A percentile compares a stretch with the other conserved stretches of the same genome.
Conservation (phyloP, 2,329 filamentous ascomycete genomes). For the Dactylellina leptospora region DNA sequence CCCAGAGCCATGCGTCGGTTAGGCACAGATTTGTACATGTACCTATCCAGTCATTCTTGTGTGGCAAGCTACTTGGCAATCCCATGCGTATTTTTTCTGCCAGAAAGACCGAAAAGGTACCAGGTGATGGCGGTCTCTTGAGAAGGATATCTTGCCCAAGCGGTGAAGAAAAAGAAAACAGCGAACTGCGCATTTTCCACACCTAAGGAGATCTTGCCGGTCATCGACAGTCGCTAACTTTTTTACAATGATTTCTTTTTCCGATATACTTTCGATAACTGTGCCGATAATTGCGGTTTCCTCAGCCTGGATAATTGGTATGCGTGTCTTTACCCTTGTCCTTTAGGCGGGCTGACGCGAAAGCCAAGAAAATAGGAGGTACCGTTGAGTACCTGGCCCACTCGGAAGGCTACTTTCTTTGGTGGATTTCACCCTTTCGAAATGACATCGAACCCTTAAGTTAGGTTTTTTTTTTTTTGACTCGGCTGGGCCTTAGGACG, state of each 20-base stretch:
- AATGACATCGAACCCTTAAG: conserved; percentile 31
- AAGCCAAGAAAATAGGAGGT: conserved; percentile 52
- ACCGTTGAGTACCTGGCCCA: conserved; percentile 52
- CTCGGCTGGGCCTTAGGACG: too few relatives aligned
- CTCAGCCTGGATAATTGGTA: conserved; percentile 46
- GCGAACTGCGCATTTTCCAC: conserved; percentile 28
- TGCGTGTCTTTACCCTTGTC: conserved; percentile 48
- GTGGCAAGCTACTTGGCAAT: conserved; percentile 28
- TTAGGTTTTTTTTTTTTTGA: too few relatives aligned
- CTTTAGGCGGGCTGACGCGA: conserved; percentile 51
- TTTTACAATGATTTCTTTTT: conserved; percentile 48
- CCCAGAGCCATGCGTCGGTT: conserved; percentile 50
- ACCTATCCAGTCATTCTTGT: conserved; percentile 39
- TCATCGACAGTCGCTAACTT: conserved; percentile 45
- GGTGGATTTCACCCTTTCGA: conserved; percentile 20
- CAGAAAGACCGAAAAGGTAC: conserved; percentile 41
- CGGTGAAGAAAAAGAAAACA: conserved; percentile 33
- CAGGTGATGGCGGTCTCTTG: conserved; percentile 50
- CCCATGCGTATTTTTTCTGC: conserved; percentile 19
- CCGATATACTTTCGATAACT: conserved; percentile 11
- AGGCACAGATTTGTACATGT: conserved; percentile 40
- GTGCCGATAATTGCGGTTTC: conserved; percentile 48
- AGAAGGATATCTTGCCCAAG: conserved; percentile 43
- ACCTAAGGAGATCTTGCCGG: conserved; percentile 50
- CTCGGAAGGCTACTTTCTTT: conserved; percentile 44